Conservation (phyloP, 345 rosid species). For the Boechera divaricarpa region DNA sequence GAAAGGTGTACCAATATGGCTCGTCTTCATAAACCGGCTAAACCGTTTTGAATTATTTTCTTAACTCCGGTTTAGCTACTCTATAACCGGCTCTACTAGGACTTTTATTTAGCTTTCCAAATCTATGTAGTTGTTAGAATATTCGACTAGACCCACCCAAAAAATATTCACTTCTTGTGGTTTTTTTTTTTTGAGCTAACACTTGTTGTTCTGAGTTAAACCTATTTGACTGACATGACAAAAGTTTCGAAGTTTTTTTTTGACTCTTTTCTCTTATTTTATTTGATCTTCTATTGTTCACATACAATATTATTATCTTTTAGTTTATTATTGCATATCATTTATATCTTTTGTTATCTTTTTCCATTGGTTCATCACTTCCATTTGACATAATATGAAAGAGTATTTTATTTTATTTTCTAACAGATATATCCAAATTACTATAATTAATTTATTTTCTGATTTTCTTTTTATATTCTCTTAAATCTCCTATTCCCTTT, state of each 20-base stretch:
- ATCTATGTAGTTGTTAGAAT: slow-evolving; percentile 14
- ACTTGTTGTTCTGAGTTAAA: not conserved
- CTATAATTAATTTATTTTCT: not conserved
- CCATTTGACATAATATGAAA: not conserved
- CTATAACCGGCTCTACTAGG: slow-evolving; percentile 17
- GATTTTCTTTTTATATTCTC: not conserved
- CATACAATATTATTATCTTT: not conserved
- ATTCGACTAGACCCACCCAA: slow-evolving; percentile 33
- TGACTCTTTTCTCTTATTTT: not conserved
- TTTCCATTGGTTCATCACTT: not conserved
- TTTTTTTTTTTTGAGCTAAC: no score
- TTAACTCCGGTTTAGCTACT: slow-evolving; percentile 12
- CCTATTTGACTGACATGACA: slow-evolving; percentile 5
- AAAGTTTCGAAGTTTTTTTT: not conserved
- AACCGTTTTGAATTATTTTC: not conserved
- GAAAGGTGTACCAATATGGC: slow-evolving; percentile 52
- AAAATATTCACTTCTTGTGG: not conserved
- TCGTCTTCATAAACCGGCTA: slow-evolving; percentile 37
- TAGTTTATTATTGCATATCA: not conserved
- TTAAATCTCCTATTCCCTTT: not conserved
- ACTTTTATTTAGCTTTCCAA: slow-evolving; percentile 9
- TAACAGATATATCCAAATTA: not conserved
- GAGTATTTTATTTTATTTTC: not conserved
- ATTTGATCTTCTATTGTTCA: not conserved
- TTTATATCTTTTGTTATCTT: not conserved